These are phyloP conservation scores for Huiozyma sinensis DNA, from an alignment of 805 yeast species.

Conservation along the genomic window DNA sequence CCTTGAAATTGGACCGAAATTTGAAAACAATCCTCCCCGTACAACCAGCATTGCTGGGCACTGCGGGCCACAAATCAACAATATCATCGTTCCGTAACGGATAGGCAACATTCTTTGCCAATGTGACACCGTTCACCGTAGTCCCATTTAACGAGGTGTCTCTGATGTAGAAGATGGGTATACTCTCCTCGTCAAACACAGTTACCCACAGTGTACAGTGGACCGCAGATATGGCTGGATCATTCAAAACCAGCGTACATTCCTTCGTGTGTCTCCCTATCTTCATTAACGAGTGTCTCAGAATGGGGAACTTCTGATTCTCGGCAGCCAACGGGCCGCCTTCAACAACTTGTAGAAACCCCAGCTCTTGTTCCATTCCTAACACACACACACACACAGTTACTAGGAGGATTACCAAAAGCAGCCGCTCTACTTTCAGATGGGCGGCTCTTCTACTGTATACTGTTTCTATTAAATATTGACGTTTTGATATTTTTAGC, in stretches of 20 bases:
- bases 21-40: conserved; percentile 1
- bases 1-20: conserved; percentile 1
- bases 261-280: conserved; percentile 35
- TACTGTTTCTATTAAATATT: too few species aligned
- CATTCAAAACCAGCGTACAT: conserved; percentile 26
- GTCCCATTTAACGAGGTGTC: conserved; percentile 46
- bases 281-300: conserved; percentile 28
- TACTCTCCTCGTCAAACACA: conserved; percentile 38
- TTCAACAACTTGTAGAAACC: conserved; percentile 13
- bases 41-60: background rate
- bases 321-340: conserved; percentile 1
- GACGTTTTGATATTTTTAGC: too few species aligned
- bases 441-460: too few species aligned
- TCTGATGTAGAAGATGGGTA: conserved; percentile 39
- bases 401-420: too few species aligned
- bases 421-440: too few species aligned
- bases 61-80: conserved; percentile 28
- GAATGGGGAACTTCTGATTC: conserved; percentile 12
- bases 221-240: conserved; percentile 33
- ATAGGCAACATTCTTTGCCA: conserved; percentile 26
- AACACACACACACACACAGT: too few species aligned
- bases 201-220: conserved; percentile 43
- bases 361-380: conserved; percentile 6
- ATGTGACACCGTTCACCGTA: conserved; percentile 29
- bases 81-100: conserved; percentile 32